phyloP scores from a whole-genome alignment of 169 alveolate species.

The Cryptosporidium sp. region DNA sequence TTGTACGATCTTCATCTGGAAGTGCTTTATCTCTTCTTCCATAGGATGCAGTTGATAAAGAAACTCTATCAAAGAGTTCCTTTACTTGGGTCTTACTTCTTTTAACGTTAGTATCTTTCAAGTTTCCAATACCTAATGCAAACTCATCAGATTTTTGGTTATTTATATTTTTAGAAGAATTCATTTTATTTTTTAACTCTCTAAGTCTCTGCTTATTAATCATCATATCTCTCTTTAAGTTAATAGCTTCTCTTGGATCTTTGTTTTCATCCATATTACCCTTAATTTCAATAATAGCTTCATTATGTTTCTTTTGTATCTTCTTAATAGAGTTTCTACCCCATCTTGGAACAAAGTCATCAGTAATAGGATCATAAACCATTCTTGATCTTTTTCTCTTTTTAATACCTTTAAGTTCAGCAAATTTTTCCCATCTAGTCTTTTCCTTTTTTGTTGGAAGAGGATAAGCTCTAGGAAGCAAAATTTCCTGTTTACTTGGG shows the following conservation, averaged over 20 bases:
- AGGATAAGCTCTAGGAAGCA: slow-evolving; percentile 69
- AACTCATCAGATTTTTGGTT: neutral
- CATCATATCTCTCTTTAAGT: slow-evolving; percentile 23
- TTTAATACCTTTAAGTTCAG: slow-evolving; percentile 82
- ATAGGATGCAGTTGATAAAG: slow-evolving; percentile 73
- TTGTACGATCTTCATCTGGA: slow-evolving; percentile 32
- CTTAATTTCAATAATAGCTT: slow-evolving; percentile 83
- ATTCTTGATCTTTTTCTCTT: slow-evolving; percentile 84
- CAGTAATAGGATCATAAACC: slow-evolving; percentile 84
- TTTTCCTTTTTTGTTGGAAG: slow-evolving; percentile 63
- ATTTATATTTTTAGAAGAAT: neutral
- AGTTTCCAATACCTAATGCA: slow-evolving; percentile 41
- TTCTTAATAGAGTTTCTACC: slow-evolving; percentile 83
- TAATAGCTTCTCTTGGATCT: slow-evolving; percentile 50
- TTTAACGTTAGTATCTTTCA: slow-evolving; percentile 29
- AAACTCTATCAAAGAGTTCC: slow-evolving; percentile 45
- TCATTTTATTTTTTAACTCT: slow-evolving; percentile 42
- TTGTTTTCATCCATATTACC: slow-evolving; percentile 66
- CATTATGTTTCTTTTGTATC: slow-evolving; percentile 80
- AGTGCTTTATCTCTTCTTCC: slow-evolving; percentile 64
- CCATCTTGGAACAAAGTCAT: slow-evolving; percentile 88
- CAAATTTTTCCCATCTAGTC: slow-evolving; percentile 90
- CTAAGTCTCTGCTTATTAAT: slow-evolving; percentile 52
- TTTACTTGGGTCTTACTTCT: slow-evolving; percentile 33
- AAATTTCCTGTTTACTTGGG: slow-evolving; percentile 51